Evolutionary conservation across 2,329 filamentous ascomycete genomes (phyloP).

Genomic region (Magnaporthiopsis poae): DNA sequence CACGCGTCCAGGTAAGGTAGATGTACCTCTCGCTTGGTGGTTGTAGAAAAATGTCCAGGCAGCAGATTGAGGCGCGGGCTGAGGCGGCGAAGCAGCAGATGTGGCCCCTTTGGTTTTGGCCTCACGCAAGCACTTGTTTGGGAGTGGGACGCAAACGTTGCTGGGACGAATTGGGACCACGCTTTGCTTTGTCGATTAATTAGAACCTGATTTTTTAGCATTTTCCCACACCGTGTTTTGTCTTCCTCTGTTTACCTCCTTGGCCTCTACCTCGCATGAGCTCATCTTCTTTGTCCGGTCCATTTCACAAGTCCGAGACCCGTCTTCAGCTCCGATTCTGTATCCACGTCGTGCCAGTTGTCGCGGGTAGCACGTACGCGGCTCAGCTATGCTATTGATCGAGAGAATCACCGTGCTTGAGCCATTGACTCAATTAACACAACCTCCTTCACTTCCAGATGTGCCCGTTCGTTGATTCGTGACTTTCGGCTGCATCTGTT

Average conservation of each 20-base stretch:
- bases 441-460: neutral
- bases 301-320: neutral
- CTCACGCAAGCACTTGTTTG: neutral
- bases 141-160: neutral
- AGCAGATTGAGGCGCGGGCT: neutral
- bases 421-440: too few relatives aligned
- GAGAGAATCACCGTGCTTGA: neutral
- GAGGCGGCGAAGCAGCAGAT: neutral
- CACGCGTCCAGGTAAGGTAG: neutral
- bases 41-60: too few relatives aligned
- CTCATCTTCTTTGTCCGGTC: neutral
- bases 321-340: too few relatives aligned
- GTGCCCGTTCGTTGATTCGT: neutral
- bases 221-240: neutral
- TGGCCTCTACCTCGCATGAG: neutral
- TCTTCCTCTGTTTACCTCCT: neutral
- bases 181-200: neutral
- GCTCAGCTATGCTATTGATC: neutral
- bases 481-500: neutral
- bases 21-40: neutral
- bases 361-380: too few relatives aligned
- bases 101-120: neutral
- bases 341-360: too few relatives aligned
- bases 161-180: neutral
- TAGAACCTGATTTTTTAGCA: neutral